A percentile compares a stretch with the other conserved stretches of the same genome.
These are phyloP conservation scores for Sporothrix curviconia DNA, from an alignment of 2,329 filamentous ascomycete genomes.

Conservation along the genomic window DNA sequence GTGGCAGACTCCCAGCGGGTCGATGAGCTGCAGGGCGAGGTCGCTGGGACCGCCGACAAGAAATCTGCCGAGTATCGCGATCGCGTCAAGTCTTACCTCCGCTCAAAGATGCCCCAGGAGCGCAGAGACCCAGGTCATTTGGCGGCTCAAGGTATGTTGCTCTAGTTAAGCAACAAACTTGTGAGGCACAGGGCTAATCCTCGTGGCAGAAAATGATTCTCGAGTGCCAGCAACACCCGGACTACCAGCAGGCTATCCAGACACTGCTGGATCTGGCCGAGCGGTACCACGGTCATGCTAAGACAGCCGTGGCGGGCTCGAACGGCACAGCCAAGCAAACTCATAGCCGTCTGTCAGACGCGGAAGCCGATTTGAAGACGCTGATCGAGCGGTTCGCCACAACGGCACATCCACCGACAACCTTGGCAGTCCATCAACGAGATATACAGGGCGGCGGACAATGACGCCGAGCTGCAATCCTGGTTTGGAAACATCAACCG, in stretches of 20 bases:
- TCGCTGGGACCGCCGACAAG: conserved; percentile 39
- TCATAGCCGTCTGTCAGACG: conserved; percentile 59
- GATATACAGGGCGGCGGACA: conserved; percentile 81
- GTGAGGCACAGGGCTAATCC: too few species aligned
- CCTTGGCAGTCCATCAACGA: conserved; percentile 77
- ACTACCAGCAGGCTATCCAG: conserved; percentile 87
- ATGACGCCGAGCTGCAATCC: conserved; percentile 74
- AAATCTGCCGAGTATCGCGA: conserved; percentile 34
- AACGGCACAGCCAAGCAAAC: conserved; percentile 66
- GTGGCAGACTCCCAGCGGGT: conserved; percentile 50
- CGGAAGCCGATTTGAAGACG: conserved; percentile 75
- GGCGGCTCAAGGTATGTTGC: conserved; percentile 60
- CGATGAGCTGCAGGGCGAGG: conserved; percentile 48
- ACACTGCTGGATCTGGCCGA: conserved; percentile 80
- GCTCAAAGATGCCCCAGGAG: conserved; percentile 83
- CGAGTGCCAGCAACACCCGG: conserved; percentile 89
- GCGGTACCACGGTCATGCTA: conserved; percentile 72
- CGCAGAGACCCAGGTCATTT: conserved; percentile 87
- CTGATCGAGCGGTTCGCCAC: conserved; percentile 93
- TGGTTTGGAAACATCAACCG: conserved; percentile 79
- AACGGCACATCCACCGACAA: conserved; percentile 85
- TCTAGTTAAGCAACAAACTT: too few species aligned
- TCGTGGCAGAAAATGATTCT: conserved; percentile 80
- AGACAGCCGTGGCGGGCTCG: conserved; percentile 56
- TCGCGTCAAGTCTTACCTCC: conserved; percentile 63